Evolutionary conservation across 768 basidiomycete species (phyloP).

Genomic region (Hericium erinaceus): DNA sequence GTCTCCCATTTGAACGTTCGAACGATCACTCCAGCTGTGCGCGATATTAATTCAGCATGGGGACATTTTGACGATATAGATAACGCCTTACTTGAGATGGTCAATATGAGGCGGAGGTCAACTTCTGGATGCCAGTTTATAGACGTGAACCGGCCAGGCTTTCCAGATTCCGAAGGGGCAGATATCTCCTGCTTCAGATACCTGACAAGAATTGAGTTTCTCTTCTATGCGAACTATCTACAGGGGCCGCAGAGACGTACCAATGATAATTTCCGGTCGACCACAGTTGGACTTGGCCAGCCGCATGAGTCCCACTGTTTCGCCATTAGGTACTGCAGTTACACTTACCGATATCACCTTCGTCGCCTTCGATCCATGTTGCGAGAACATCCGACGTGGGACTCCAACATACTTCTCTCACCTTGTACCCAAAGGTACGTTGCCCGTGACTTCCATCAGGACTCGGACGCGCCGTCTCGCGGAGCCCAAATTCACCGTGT

Average conservation of each 20-base stretch:
- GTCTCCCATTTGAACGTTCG: conserved; percentile 76
- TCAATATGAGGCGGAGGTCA: conserved; percentile 51
- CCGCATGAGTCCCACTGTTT: neutral
- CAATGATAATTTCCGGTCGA: conserved; percentile 93
- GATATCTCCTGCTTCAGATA: conserved; percentile 88
- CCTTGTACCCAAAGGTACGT: conserved; percentile 54
- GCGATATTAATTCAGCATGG: neutral
- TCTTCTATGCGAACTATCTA: neutral
- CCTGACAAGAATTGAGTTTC: conserved; percentile 31
- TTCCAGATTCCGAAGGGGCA: conserved; percentile 29
- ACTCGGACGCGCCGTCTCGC: conserved; percentile 23
- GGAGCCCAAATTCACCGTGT: conserved; percentile 78
- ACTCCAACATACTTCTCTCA: conserved; percentile 79
- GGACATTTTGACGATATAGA: neutral
- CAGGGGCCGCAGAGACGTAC: conserved; percentile 27
- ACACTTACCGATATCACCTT: conserved; percentile 60
- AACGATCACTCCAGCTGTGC: conserved; percentile 43
- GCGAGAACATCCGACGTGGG: conserved; percentile 79
- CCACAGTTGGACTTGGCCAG: conserved; percentile 80
- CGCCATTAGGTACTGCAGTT: neutral
- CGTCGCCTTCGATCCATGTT: conserved; percentile 69
- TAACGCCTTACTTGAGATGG: conserved; percentile 48
- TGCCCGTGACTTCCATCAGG: conserved; percentile 20
- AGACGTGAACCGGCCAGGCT: conserved; percentile 53
- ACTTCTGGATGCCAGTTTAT: conserved; percentile 86